phyloP scores from a whole-genome alignment of 768 basidiomycete species.

The Boletus rubroflammeus region DNA sequence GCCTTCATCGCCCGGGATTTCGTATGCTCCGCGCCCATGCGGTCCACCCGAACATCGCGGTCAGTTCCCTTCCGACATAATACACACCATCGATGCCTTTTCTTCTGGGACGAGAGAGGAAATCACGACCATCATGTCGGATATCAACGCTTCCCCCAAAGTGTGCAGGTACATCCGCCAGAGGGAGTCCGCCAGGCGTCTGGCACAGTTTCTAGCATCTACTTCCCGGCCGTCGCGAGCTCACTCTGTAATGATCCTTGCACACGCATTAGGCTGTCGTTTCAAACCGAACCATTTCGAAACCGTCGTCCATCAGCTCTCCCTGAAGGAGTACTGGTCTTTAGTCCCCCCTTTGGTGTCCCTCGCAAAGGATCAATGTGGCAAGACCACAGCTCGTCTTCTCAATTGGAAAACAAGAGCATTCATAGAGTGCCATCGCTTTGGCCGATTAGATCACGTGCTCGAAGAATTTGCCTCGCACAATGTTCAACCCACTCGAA shows the following conservation, averaged over 20 bases:
- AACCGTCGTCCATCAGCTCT: slow-evolving; percentile 46
- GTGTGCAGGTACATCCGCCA: slow-evolving; percentile 30
- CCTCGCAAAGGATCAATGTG: slow-evolving; percentile 47
- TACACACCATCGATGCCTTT: slow-evolving; percentile 27
- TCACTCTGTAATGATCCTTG: slow-evolving; percentile 44
- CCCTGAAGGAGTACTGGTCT: slow-evolving; percentile 46
- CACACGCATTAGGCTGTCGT: slow-evolving; percentile 46
- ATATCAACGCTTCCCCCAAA: slow-evolving; percentile 23
- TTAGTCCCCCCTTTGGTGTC: slow-evolving; percentile 45
- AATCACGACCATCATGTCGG: slow-evolving; percentile 2
- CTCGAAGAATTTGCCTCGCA: slow-evolving; percentile 49
- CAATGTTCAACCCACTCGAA: slow-evolving; percentile 46
- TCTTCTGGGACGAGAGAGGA: slow-evolving; percentile 15
- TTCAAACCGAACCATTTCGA: slow-evolving; percentile 59
- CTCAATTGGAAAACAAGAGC: slow-evolving; percentile 72
- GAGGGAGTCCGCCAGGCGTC: slow-evolving; percentile 29
- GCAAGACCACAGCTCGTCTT: slow-evolving; percentile 49
- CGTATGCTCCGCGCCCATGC: background rate
- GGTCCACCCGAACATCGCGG: slow-evolving; percentile 1
- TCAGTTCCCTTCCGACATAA: slow-evolving; percentile 22
- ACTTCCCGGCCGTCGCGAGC: slow-evolving; percentile 39
- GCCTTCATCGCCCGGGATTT: background rate
- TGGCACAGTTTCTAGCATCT: slow-evolving; percentile 35
- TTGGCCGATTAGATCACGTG: slow-evolving; percentile 40
- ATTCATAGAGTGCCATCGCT: slow-evolving; percentile 51